These are phyloP conservation scores for Apodospora peruviana DNA, from an alignment of 495 filamentous ascomycete species.

Conservation along the genomic window DNA sequence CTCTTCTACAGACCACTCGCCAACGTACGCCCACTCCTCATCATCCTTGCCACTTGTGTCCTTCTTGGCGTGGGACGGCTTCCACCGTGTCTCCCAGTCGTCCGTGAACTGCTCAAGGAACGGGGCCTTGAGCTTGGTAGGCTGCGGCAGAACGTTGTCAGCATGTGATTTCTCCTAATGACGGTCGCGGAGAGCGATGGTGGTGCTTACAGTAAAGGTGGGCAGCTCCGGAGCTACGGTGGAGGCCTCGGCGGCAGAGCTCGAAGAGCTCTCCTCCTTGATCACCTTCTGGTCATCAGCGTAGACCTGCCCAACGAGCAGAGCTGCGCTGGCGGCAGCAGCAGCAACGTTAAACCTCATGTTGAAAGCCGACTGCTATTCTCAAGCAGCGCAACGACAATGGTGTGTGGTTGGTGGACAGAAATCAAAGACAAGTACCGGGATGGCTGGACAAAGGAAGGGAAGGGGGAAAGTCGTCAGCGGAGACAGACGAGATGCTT, in stretches of 20 bases:
- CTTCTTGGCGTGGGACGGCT: constrained; percentile 93
- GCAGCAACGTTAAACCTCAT: constrained; percentile 76
- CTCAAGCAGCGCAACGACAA: constrained; percentile 12
- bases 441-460: too few species aligned
- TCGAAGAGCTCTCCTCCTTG: constrained; percentile 36
- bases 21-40: constrained; percentile 97
- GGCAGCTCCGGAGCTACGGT: constrained; percentile 58
- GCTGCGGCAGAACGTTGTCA: constrained; percentile 50
- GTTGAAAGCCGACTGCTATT: constrained; percentile 21
- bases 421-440: too few species aligned
- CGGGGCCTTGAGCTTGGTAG: constrained; percentile 78
- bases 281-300: constrained; percentile 65
- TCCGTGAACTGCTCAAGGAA: constrained; percentile 99
- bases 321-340: constrained; percentile 62
- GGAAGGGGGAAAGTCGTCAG: constrained; percentile 13
- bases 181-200: constrained; percentile 7
- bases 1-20: constrained; percentile 96
- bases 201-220: constrained; percentile 74
- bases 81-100: constrained; percentile 90
- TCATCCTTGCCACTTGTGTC: constrained; percentile 67
- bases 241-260: constrained; percentile 44
- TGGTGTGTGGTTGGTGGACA: too few species aligned
- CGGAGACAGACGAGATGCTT: constrained; percentile 17
- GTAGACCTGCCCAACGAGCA: constrained; percentile 62
- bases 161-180: constrained; percentile 7